Base-by-base conservation (phyloP, 2,329 filamentous ascomycete genomes). In the Sporothrix globosa region DNA sequence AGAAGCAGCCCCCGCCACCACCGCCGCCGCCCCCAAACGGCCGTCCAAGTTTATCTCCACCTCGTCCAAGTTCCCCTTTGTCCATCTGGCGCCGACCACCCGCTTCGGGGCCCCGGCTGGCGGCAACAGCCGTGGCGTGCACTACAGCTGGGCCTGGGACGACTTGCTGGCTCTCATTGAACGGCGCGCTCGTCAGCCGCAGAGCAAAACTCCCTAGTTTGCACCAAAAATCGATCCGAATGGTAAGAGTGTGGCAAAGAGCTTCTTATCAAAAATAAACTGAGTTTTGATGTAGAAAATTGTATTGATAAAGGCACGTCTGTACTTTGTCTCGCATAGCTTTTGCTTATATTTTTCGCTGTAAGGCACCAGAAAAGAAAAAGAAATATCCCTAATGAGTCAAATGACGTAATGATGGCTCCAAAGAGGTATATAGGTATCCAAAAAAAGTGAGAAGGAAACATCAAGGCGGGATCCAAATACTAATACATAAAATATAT, bases 71-170 rank as follows among this genome's bases (percentile, higher is more conserved):
- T 82, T 80, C 72, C 77, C 76, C 69, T 81, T 78, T 72, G 74
- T 77, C 21, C 79, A 79, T 1, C 78, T 82, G 21, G 74, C 74
- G 5, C 69, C 70, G 1, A 2, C 61, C 1, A 72, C 69, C 0
- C 74, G 76, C 10, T 83, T 84, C 71, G 78, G 76, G 53, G 72
- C 74, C 5, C 78, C 73, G 3, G n/a, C 50, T 3, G 61, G 19
- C 1, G 41, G 46, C 61, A 74, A 74, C 68, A 74, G 72, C 14
- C 69, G 69, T 3, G 71, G 74, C 24, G 69, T 76, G 1, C 77
- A 76, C 67, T 75, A 74, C 1, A 77, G 75, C 2, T 82, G 80
- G 79, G 76, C 78, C 1, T 83, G 81, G 81, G 75, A 76, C 17
- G 74, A 75, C 21, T 41, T 83, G 13, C 69, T 76, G 13, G 73